Evolutionary conservation across 2,329 filamentous ascomycete genomes (phyloP), one percentile per base, ranked within the genome.

Genomic region (Verticillium tricorpus): DNA sequence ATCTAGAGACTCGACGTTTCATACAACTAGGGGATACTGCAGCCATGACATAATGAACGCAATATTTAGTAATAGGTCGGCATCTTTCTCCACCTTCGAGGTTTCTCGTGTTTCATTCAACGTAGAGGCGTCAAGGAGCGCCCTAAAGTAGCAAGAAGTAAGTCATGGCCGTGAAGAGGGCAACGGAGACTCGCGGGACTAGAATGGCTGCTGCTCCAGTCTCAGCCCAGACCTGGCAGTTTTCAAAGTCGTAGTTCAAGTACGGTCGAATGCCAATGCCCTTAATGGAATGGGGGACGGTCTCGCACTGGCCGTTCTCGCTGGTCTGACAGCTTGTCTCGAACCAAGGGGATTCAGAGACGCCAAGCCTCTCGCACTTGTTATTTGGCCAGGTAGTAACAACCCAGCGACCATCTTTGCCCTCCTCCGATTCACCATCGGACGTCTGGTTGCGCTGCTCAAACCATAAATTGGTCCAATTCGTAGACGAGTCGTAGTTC

Each of bases 381-480:
- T 56, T 31, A 31, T 65, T 62, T 11, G 64, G 62, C 12, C 62
- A 68, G 34, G 63, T 59, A 31, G 62, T 63, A 11, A 66, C 60
- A 1, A 64, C 60, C 66, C 65, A 67, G 2, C 59, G 35, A 12
- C 59, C 57, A 2, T 56, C 61, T 39, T 67, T 52, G 3, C 65
- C 66, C 7, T 52, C 56, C 25, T 64, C 58, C 11, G 39, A 50
- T 28, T 58, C 25, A 3, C 57, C 57, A 19, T 50, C 37, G 28
- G 28, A 25, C 2, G 37, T 34, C 6, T 25, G 22, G 37, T 58
- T 58, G 39, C 57, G 57, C 22, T 63, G 64, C 31, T 64, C 56
- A 40, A 65, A 67, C 62, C 64, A 64, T 22, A 65, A 34, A 5
- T 56, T 60, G 15, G 60, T 58, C 34, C 66, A 67, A 35, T 67